Evolutionary conservation across 1,139 yeast species (phyloP).

Genomic region (Scheffersomyces illinoinensis): DNA sequence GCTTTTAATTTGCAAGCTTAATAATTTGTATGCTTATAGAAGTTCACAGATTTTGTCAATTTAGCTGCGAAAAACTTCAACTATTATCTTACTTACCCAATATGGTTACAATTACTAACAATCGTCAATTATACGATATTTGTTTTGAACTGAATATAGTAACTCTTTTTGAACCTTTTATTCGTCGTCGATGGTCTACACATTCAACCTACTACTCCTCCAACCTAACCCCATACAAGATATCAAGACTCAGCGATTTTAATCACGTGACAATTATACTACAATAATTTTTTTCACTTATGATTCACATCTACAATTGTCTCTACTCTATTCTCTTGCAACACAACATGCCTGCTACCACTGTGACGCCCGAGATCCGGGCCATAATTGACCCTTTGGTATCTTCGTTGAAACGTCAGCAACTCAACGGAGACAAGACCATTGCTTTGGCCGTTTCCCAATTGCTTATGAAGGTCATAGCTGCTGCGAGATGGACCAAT

Average conservation of each 20-base stretch:
- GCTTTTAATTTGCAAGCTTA: too few species aligned
- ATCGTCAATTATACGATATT: too few species aligned
- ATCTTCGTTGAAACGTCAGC: conserved; percentile 62
- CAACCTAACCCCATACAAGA: background rate
- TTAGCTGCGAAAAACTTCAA: too few species aligned
- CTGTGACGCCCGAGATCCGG: conserved; percentile 36
- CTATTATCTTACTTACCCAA: too few species aligned
- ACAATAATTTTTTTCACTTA: background rate
- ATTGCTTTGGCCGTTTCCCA: conserved; percentile 90
- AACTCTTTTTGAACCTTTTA: too few species aligned
- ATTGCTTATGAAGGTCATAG: conserved; percentile 80
- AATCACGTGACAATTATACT: background rate
- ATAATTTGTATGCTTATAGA: too few species aligned
- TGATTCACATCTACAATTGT: background rate
- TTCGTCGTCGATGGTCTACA: background rate
- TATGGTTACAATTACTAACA: too few species aligned
- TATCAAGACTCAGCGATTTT: background rate
- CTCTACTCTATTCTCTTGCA: background rate
- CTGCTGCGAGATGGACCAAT: conserved; percentile 85
- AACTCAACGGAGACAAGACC: conserved; percentile 67
- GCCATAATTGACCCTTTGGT: conserved; percentile 43
- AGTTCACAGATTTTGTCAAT: too few species aligned
- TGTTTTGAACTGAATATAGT: too few species aligned
- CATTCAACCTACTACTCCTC: background rate
- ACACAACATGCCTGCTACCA: conserved; percentile 4